Evolutionary conservation across 345 rosid genomes (phyloP).

Genomic region (Sapria himalayana): DNA sequence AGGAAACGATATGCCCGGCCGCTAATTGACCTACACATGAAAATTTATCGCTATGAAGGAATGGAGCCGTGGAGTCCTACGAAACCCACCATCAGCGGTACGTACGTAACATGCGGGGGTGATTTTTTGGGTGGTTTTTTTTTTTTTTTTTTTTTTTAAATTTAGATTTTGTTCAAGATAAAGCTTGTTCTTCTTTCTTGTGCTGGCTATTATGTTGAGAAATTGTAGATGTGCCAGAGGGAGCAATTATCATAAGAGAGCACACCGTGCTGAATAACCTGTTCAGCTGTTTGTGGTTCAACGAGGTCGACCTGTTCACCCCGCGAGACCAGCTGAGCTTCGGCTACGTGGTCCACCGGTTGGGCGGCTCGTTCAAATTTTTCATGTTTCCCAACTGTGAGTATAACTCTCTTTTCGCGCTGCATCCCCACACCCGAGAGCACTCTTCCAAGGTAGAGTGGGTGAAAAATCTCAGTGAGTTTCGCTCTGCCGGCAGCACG

Average conservation of each 20-base stretch:
- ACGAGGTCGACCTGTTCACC: conserved; percentile 77
- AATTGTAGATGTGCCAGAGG: conserved; percentile 93
- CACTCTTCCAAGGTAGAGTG: conserved; percentile 94
- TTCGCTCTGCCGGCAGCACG: conserved; percentile 54
- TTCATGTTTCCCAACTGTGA: conserved; percentile 89
- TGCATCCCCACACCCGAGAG: conserved; percentile 84
- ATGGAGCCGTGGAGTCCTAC: conserved; percentile 76
- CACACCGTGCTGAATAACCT: conserved; percentile 62
- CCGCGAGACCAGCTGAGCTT: conserved; percentile 99
- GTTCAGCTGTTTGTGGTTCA: conserved; percentile 96
- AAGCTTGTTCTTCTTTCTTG: too few species aligned
- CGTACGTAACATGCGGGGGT: background rate
- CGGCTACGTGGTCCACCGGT: conserved; percentile 63
- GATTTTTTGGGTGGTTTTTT: background rate
- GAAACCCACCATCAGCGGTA: conserved; percentile 65
- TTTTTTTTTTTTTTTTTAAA: background rate
- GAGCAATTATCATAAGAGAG: conserved; percentile 75
- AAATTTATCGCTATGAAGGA: conserved; percentile 69
- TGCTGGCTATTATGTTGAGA: too few species aligned
- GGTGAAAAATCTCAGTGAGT: conserved; percentile 60
- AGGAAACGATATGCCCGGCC: conserved; percentile 89
- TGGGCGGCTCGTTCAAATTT: conserved; percentile 45
- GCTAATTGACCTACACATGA: conserved; percentile 91
- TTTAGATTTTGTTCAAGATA: background rate
- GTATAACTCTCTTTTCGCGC: conserved; percentile 59